phyloP scores from a whole-genome alignment of 2,329 filamentous ascomycete species.

The Chalaropsis thielavioides region DNA sequence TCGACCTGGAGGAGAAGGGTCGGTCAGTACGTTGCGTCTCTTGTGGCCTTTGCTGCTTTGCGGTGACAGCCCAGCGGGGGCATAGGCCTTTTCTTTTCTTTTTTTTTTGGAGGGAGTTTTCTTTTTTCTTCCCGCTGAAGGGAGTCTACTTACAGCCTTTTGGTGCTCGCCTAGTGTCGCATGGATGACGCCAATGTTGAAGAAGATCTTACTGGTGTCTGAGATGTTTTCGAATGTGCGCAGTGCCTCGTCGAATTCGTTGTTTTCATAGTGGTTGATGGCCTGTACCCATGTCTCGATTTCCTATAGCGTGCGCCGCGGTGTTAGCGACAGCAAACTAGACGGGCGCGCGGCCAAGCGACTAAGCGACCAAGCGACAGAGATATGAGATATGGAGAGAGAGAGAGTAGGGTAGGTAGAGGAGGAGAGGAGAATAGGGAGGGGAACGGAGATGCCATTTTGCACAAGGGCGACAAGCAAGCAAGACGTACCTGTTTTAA shows the following conservation, averaged over 20 bases:
- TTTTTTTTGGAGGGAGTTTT: not conserved
- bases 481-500: conserved; percentile 41
- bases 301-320: conserved; percentile 44
- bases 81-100: too few relatives aligned
- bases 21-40: conserved; percentile 18
- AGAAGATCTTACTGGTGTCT: conserved; percentile 95
- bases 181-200: conserved; percentile 97
- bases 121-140: too few relatives aligned
- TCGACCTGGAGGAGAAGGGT: conserved; percentile 50
- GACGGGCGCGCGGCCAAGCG: too few relatives aligned
- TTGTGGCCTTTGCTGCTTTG: not conserved
- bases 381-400: not conserved
- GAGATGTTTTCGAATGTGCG: conserved; percentile 71
- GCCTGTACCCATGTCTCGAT: conserved; percentile 97
- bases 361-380: not conserved
- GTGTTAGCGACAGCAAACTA: not conserved
- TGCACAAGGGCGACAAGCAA: not conserved
- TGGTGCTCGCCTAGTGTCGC: conserved; percentile 92
- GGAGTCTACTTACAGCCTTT: conserved; percentile 57
- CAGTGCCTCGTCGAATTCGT: conserved; percentile 86
- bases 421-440: too few relatives aligned
- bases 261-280: conserved; percentile 84
- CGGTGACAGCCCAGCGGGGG: not conserved
- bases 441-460: too few relatives aligned
- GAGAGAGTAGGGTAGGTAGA: not conserved